phyloP scores from a whole-genome alignment of 768 basidiomycete genomes.

The Mycena belliarum region DNA sequence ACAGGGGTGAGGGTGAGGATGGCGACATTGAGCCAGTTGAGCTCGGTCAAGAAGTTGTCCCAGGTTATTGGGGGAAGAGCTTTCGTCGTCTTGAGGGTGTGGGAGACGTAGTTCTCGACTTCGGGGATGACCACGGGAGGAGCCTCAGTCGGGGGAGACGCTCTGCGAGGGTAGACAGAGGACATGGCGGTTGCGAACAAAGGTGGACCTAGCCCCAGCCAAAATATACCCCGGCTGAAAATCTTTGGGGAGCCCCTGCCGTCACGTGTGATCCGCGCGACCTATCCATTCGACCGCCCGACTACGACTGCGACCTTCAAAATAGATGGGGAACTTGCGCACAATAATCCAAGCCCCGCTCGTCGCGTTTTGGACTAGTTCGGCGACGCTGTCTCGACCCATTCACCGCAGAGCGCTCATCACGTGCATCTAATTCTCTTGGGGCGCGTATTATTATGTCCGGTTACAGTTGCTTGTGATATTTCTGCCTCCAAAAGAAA shows the following conservation, averaged over 20 bases:
- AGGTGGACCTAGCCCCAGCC: not conserved
- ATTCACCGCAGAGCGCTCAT: too few relatives aligned
- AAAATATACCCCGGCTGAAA: not conserved
- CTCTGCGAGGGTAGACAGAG: slow-evolving; percentile 30
- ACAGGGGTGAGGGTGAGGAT: slow-evolving; percentile 78
- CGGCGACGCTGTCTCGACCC: too few relatives aligned
- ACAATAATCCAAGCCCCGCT: too few relatives aligned
- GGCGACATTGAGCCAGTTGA: slow-evolving; percentile 78
- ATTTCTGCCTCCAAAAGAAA: too few relatives aligned
- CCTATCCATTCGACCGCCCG: too few relatives aligned
- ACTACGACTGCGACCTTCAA: too few relatives aligned
- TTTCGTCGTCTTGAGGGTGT: slow-evolving; percentile 72
- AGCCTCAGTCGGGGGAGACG: slow-evolving; percentile 15
- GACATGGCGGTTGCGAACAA: slow-evolving; percentile 27
- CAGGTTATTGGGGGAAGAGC: slow-evolving; percentile 68
- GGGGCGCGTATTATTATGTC: too few relatives aligned
- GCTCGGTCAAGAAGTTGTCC: slow-evolving; percentile 59
- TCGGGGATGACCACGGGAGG: slow-evolving; percentile 5
- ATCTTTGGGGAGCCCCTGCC: slow-evolving; percentile 8
- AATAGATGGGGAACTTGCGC: too few relatives aligned
- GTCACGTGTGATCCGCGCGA: too few relatives aligned
- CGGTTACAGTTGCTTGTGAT: too few relatives aligned
- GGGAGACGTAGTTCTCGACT: slow-evolving; percentile 76
- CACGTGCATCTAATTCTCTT: too few relatives aligned
- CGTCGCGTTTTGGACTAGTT: too few relatives aligned